Base-by-base conservation (phyloP, 306 rosid species). In the Adenanthera pavonina region DNA sequence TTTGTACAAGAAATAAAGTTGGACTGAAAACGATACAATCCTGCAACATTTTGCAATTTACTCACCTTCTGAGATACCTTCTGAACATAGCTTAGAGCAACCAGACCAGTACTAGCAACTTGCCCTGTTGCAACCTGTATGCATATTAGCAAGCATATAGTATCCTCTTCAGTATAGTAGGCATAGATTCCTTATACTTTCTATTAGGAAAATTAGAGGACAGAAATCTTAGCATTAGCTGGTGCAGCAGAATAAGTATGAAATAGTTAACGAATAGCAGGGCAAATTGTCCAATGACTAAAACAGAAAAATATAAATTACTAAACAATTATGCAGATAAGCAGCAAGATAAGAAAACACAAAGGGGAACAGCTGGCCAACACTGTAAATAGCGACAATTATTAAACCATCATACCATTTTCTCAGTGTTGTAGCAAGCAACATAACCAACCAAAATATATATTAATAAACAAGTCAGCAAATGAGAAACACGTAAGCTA, bases 111-210 rank as follows among this genome's bases (percentile, higher is more conserved):
- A 88, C 96, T 93, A 74, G 98, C 98, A 82, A 93, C 90, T 86
- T 95, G 99, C 59, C 93, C 98, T 6, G 99, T 92, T 72, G 94
- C 98, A 88, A 93, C 97, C 98, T 95, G 92, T 41, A 84, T 47
- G 75, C 10, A 72, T 2, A 41, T 51, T 71, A 74, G 61, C 71
- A 71, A 75, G 15, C 72, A 86, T 33, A 38, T 10, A 6, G 48
- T 47, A 62, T 62, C 44, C 36, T 11, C 64, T 25, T 33, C 30
- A 35, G 72, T 47, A 79, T 38, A 48, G 49, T 75, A 35, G 6
- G 65, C 20, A 19, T 17, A 67, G n/a, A 20, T 48, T 51, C 65
- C 65, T 36, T 75, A 75, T 64, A 14, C 62, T 64, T 79, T 25
- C 20, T 13, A 20, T 19, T 25, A 70, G 70, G 65, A 53, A 74